phyloP scores from a whole-genome alignment of 2,329 filamentous ascomycete genomes.

The Aspergillus sojae region DNA sequence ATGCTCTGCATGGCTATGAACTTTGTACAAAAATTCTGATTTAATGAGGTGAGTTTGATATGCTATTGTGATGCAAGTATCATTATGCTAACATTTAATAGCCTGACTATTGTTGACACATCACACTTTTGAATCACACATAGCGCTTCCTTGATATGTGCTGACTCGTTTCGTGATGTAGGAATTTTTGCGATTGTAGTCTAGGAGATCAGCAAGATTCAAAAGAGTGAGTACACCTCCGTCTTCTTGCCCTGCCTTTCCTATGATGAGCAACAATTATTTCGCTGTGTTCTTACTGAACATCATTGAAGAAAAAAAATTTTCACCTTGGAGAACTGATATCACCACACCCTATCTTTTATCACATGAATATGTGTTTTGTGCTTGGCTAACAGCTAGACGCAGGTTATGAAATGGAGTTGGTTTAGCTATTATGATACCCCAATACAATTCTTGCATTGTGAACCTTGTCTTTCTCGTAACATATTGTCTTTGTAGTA shows the following conservation, averaged over 20 bases:
- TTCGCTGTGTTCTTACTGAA: conserved; percentile 69
- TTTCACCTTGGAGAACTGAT: conserved; percentile 70
- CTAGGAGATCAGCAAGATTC: neutral
- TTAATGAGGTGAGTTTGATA: conserved; percentile 62
- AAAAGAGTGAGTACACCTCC: conserved; percentile 27
- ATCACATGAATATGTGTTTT: neutral
- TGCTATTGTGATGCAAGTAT: neutral
- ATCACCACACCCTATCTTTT: conserved; percentile 14
- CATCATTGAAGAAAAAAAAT: conserved; percentile 58
- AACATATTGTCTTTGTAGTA: neutral
- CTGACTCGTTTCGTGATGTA: conserved; percentile 30
- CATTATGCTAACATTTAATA: conserved; percentile 38
- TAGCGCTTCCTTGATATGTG: conserved; percentile 24
- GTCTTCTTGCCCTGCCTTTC: conserved; percentile 12
- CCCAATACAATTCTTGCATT: neutral
- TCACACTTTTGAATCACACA: conserved; percentile 25
- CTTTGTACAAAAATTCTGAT: conserved; percentile 68
- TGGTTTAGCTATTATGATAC: neutral
- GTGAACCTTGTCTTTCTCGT: neutral
- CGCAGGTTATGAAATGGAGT: neutral
- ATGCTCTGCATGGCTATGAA: conserved; percentile 58
- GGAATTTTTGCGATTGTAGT: conserved; percentile 16
- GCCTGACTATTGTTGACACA: conserved; percentile 47
- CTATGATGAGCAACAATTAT: conserved; percentile 62
- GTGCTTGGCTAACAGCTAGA: conserved; percentile 11